Percentiles rank a stretch among this genome's conserved stretches.
Conservation (phyloP, 345 rosid species). For the Anastatica hierochuntica region DNA sequence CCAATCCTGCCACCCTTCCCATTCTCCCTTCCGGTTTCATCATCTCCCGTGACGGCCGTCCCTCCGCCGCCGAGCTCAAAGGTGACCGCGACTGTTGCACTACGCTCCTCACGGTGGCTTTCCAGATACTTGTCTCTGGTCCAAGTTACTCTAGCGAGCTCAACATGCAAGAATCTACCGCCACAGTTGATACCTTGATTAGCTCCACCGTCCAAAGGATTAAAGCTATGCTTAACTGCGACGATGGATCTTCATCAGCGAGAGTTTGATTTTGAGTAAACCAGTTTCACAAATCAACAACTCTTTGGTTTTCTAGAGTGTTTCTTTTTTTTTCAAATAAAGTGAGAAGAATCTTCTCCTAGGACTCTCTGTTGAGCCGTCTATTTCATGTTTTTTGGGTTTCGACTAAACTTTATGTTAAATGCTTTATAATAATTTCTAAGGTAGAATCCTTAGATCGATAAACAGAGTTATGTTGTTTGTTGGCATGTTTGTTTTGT, state of each 20-base stretch:
- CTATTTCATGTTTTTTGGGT: neutral
- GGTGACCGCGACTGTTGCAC: neutral
- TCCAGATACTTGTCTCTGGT: slow-evolving; percentile 49
- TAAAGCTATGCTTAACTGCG: slow-evolving; percentile 40
- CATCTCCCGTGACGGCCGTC: slow-evolving; percentile 42
- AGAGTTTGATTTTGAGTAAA: neutral
- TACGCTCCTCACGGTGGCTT: slow-evolving; percentile 51
- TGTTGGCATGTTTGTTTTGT: neutral
- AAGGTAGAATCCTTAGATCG: slow-evolving; percentile 13
- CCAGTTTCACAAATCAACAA: neutral
- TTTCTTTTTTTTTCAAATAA: neutral
- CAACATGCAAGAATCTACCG: slow-evolving; percentile 33
- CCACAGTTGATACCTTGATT: slow-evolving; percentile 46
- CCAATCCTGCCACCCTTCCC: slow-evolving; percentile 31
- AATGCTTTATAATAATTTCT: neutral
- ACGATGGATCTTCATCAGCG: neutral
- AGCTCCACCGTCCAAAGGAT: slow-evolving; percentile 53
- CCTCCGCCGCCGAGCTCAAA: neutral
- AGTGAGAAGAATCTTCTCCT: slow-evolving; percentile 8
- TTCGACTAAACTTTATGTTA: neutral
- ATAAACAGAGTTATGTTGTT: slow-evolving; percentile 1
- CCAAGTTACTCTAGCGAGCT: slow-evolving; percentile 12
- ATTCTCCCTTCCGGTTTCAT: slow-evolving; percentile 75
- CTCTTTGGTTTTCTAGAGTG: neutral
- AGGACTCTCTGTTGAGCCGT: no score